Conservation (phyloP, 768 basidiomycete species). For the Amanita pallidorosea region DNA sequence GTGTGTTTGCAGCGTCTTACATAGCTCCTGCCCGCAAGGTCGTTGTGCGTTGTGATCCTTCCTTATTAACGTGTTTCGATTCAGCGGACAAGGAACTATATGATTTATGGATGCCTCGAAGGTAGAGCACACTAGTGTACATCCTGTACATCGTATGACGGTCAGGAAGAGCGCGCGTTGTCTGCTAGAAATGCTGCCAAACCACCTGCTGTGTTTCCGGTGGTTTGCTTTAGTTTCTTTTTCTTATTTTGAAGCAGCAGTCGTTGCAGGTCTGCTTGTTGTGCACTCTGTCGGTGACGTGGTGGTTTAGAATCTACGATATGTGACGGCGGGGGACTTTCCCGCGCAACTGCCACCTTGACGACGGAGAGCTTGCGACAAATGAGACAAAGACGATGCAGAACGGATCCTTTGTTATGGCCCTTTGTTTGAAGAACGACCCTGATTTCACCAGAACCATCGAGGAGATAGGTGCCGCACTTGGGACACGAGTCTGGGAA, state of each 20-base stretch:
- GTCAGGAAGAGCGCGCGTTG: neutral
- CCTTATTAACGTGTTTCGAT: conserved; percentile 67
- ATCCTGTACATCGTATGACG: too few relatives aligned
- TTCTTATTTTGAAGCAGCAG: conserved; percentile 1
- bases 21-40: conserved; percentile 22
- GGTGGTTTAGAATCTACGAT: neutral
- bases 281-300: neutral
- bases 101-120: conserved; percentile 60
- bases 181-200: neutral
- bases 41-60: conserved; percentile 51
- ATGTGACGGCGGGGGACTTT: conserved; percentile 12
- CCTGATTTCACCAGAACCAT: conserved; percentile 1
- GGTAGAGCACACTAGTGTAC: conserved; percentile 9
- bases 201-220: neutral
- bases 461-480: conserved; percentile 40
- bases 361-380: neutral
- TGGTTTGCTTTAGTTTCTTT: neutral
- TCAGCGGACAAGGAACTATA: conserved; percentile 68
- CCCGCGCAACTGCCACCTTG: conserved; percentile 31
- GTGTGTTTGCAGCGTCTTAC: conserved; percentile 16
- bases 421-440: neutral
- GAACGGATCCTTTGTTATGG: neutral
- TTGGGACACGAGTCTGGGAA: conserved; percentile 28
- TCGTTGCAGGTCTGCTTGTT: neutral
- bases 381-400: neutral